Base-by-base conservation (phyloP, 495 filamentous ascomycete genomes). In the Annulohypoxylon stygium region DNA sequence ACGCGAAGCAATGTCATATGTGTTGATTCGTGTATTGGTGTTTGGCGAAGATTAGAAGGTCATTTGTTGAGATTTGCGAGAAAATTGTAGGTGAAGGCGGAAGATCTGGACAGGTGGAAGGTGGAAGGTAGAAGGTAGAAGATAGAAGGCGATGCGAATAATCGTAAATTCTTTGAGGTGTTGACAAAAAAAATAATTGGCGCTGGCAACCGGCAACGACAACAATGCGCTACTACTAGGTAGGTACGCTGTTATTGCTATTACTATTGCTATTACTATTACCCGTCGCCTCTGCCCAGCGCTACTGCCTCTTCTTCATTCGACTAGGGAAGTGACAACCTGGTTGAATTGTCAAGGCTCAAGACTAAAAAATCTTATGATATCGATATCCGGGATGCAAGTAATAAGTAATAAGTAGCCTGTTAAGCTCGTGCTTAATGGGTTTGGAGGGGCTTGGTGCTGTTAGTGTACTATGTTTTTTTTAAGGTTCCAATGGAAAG, bases 1-100 rank as follows among this genome's bases (percentile, higher is more conserved):
- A 33, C 37, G 39, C 45, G 59, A 67, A 69, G 48, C n/a, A 69
- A 75, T 75, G 59, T 65, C 73, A 75, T 72, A 75, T 70, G 72
- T 61, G 58, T 67, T 62, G 41, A 26, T 26, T 26, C 12, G 57
- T 33, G 30, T 30, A 30, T 30, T 30, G 30, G 30, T 30, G 34
- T 69, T 6, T 57, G 20, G 37, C 39, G 34, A 39, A 39, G 34
- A 33, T 63, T 8, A 37, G 47, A 43, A 6, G 25, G 16, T 41
- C 39, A 48, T 34, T 23, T n/a, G 36, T 57, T 30, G 37, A 61
- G 34, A 11, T 30, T 4, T 1, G 37, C n/a, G 12, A 16, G 39
- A 14, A 45, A 37, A 4, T 45, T 6, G 39, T n/a, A 39, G 7
- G 9, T 36, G 25, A 14, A 33, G 5, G 30, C 30, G 3, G 30